Base-by-base conservation (phyloP, 768 basidiomycete genomes). In the Xanthoconium purpureum region DNA sequence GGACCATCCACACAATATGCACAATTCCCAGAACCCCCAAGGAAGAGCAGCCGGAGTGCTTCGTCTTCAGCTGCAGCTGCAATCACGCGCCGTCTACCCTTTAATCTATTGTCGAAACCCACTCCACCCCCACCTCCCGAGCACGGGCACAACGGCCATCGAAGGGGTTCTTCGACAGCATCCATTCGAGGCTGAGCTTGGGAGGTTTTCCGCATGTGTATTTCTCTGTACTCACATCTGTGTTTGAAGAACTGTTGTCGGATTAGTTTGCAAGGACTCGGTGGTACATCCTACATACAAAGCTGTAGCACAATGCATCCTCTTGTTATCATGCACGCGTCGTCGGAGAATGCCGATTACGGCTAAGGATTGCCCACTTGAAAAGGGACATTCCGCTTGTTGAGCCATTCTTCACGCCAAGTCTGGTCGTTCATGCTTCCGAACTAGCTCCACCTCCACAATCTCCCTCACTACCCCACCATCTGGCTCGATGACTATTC, bases 1-100 rank as follows among this genome's bases (percentile, higher is more conserved):
- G 88, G 88, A 5, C 87, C 88, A 36, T 78, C 88, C 47, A 80
- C 79, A 52, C 84, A 86, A 58, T 89, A 85, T 71, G 84, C 88
- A 15, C 78, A 78, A 56, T 88, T 89, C 59, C 87, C 86, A 24
- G 86, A 86, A 55, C 88, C 88, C 52, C 86, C 85, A 38, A 59
- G 66, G 52, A 71, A 74, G 62, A 79, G 78, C 49, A 77, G 66
- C 52, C 78, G 74, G 44, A 60, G 63, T 37, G 61, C 64, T n/a
- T 63, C 65, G 47, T 67, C 66, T 40, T 81, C 81, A 1, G 78
- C 84, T 44, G 80, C 79, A n/a, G 75, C 79, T 57, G 80, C 61
- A 9, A 69, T 61, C 59, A 66, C 76, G 54, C 83, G 87, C 35
- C 81, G 88, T 62, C 78, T 89, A 65, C 82, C 82, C 3, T 88